Conservation (phyloP, 2,329 filamentous ascomycete species). For the Aspergillus puulaauensis region DNA sequence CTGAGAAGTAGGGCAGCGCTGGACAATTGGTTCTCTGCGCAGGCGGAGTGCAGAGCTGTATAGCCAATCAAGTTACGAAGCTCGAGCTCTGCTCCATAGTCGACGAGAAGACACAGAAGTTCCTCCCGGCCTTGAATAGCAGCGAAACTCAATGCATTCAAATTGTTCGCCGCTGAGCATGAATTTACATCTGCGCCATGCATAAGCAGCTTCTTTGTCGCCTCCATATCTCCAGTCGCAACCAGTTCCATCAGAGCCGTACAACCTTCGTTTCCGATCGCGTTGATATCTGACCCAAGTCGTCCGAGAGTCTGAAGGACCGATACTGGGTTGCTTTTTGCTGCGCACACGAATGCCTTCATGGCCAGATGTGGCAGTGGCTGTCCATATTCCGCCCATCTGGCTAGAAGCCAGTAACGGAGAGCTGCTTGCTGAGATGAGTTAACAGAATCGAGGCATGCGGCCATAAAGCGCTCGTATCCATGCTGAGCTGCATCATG, state of each 20-base stretch:
- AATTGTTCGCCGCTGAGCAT: background rate
- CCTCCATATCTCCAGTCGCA: constrained; percentile 1
- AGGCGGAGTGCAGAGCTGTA: constrained; percentile 4
- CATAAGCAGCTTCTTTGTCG: constrained; percentile 13
- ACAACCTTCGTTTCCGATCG: background rate
- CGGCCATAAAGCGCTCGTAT: too few species aligned
- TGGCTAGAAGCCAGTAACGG: constrained; percentile 17
- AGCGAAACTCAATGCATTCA: constrained; percentile 12
- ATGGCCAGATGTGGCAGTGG: constrained; percentile 5
- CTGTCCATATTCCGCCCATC: constrained; percentile 17
- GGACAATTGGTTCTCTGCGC: background rate
- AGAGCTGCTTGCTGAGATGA: constrained; percentile 6
- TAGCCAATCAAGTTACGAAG: background rate
- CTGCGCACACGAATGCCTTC: constrained; percentile 13
- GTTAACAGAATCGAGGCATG: too few species aligned
- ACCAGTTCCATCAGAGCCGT: constrained; percentile 17
- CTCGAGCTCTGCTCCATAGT: constrained; percentile 8
- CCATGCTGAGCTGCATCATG: too few species aligned
- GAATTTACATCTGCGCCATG: constrained; percentile 21
- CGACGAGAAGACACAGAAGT: background rate
- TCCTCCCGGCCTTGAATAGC: constrained; percentile 14
- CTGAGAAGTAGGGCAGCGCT: constrained; percentile 1
- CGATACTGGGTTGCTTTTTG: constrained; percentile 9
- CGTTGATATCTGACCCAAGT: constrained; percentile 20
- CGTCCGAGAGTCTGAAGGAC: constrained; percentile 16